Evolutionary conservation across 768 basidiomycete species (phyloP).

Genomic region (Russula griseocarnosa): DNA sequence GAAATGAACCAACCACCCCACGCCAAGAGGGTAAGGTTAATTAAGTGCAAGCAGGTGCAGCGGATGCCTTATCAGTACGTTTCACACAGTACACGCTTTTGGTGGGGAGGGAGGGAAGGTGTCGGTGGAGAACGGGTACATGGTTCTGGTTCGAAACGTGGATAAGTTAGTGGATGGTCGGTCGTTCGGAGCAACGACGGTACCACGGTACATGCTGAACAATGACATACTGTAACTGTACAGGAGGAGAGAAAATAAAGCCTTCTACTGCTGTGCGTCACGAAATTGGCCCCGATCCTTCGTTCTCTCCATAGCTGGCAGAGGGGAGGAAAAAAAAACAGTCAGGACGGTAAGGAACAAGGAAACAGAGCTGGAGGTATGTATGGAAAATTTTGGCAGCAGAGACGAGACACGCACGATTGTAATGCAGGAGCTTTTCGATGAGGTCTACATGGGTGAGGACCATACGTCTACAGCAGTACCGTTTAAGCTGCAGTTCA

Average conservation of each 20-base stretch:
- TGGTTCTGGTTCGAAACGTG: too few species aligned
- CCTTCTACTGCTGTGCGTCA: conserved; percentile 4
- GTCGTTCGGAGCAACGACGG: too few species aligned
- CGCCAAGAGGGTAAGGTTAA: too few species aligned
- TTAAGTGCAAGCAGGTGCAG: background rate
- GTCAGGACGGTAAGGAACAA: background rate
- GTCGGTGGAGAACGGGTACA: too few species aligned
- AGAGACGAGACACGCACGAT: conserved; percentile 54
- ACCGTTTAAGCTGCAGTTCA: conserved; percentile 83
- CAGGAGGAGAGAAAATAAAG: background rate
- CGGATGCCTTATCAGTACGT: background rate
- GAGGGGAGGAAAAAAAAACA: background rate
- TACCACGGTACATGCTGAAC: too few species aligned
- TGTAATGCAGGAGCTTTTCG: conserved; percentile 94
- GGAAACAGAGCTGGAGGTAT: background rate
- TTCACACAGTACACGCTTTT: too few species aligned
- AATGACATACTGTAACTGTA: background rate
- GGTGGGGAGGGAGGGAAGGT: too few species aligned
- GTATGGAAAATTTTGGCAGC: background rate
- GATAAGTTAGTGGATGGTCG: too few species aligned
- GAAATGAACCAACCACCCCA: too few species aligned
- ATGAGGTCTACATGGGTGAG: conserved; percentile 96
- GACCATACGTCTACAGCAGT: conserved; percentile 97
- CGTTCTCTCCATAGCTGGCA: conserved; percentile 31
- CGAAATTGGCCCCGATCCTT: conserved; percentile 26